Evolutionary conservation across 2,329 filamentous ascomycete genomes (phyloP), one percentile per base, ranked within the genome.

Genomic region (Paraphoma sp.): DNA sequence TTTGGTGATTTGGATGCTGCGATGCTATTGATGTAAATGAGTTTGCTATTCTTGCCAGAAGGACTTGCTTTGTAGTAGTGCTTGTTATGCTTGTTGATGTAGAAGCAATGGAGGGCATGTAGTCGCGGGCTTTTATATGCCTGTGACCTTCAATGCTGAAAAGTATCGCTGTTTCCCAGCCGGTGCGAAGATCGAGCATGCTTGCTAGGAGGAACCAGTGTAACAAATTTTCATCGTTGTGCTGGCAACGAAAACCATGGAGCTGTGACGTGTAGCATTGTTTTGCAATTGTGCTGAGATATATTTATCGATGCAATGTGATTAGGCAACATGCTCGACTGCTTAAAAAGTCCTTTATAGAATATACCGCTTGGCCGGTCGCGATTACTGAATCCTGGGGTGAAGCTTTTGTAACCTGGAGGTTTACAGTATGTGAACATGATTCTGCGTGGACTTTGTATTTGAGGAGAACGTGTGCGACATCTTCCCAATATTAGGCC

Each of bases 1-100:
- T 36, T 7, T 7, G 9, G 6, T 36, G 14, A 36, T 36, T 14
- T 36, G 33, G 9, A 36, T 10, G 14, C 10, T 10, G 45, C 28
- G 6, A 14, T 36, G 43, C 51, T 47, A 18, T 36, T 31, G 23
- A 12, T 48, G 23, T 51, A 51, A 50, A 30, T 11, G 45, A 51
- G 41, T 44, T 46, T 49, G 43, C 50, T 45, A 6, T 36, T 36
- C 14, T 36, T 10, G 33, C 33, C 23, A 23, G 23, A 23, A 36
- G 33, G 33, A 14, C 9, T 36, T 36, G 33, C 33, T 36, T 3
- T 36, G 33, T 36, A 10, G 33, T 36, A 36, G 33, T 36, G 14
- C 10, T 36, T 36, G 33, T 36, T 36, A 14, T 36, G 33, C 33
- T 36, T 36, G 33, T 36, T 36, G 14, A 36, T 36, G 33, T 36